A percentile compares a stretch with the other conserved stretches of the same genome.
Evolutionary conservation across 2,329 filamentous ascomycete genomes (phyloP).

Genomic region (Bipolaris bicolor): DNA sequence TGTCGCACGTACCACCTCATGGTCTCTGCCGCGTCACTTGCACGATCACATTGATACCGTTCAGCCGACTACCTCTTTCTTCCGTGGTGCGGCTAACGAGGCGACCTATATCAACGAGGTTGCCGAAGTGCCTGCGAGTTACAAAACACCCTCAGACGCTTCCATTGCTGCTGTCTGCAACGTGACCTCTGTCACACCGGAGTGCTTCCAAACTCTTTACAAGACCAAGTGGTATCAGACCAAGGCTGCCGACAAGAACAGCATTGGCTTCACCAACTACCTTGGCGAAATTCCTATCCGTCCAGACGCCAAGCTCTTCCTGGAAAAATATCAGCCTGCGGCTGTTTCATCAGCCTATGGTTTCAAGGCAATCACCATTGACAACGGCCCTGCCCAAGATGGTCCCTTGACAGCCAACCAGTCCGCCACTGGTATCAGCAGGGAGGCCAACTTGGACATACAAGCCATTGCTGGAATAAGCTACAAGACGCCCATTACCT

Average conservation of each 20-base stretch:
- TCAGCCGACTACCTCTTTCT: constrained; percentile 67
- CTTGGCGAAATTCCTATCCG: constrained; percentile 59
- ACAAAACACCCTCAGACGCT: constrained; percentile 37
- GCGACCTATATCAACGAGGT: constrained; percentile 35
- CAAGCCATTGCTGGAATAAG: constrained; percentile 65
- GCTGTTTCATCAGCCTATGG: constrained; percentile 55
- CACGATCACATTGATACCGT: constrained; percentile 65
- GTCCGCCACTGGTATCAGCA: constrained; percentile 45
- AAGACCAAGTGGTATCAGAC: constrained; percentile 60
- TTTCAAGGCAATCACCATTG: constrained; percentile 65
- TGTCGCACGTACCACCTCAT: constrained; percentile 60
- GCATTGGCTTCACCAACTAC: constrained; percentile 57
- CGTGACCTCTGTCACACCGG: constrained; percentile 58
- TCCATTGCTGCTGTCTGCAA: constrained; percentile 56
- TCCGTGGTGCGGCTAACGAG: constrained; percentile 32
- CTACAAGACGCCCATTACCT: constrained; percentile 60
- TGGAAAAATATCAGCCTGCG: constrained; percentile 61
- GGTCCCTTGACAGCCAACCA: constrained; percentile 46
- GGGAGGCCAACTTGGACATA: constrained; percentile 69
- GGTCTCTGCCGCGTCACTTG: constrained; percentile 64
- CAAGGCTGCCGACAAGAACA: constrained; percentile 53
- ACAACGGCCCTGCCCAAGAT: constrained; percentile 60
- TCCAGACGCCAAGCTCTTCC: constrained; percentile 63
- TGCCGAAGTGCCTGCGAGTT: constrained; percentile 34
- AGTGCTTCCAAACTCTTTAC: constrained; percentile 62